Evolutionary conservation across 1,284 basidiomycete species (phyloP), one percentile per base, ranked within the genome.

Genomic region (Ceratobasidium sp.): DNA sequence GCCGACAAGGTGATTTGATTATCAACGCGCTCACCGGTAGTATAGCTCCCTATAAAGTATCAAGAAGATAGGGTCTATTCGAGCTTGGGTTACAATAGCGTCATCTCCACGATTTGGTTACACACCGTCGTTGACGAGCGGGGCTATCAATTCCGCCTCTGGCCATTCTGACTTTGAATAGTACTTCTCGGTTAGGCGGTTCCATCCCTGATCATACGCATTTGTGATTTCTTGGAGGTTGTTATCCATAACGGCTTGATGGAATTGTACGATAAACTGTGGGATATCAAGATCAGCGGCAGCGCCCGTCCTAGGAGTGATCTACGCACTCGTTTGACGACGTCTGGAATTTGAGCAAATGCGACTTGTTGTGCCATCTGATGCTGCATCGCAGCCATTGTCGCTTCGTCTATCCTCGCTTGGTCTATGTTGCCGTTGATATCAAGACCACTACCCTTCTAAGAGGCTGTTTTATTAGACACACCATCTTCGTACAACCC

Each of bases 121-220:
- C 86, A 73, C 68, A 92, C 91, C 92, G 78, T 96, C 93, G 76
- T 94, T 90, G 69, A 98, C 96, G 70, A 99, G 83, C 10, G 94
- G 94, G 7, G 94, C 91, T 75, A 98, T 94, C 71, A 94, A 83
- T 81, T 98, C 96, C 17, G 95, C 94, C 78, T 98, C 95, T 4
- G 96, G 96, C 96, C 96, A 98, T 79, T 99, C 96, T 13, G 89
- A 89, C 78, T 92, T 93, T 12, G 93, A 80, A 78, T 97, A 98
- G 83, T 92, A 96, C 81, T 96, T 95, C 82, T 97, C 92, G 0
- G 96, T 97, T 76, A 96, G 86, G 72, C 93, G 90, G 80, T 95
- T 98, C 96, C 96, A 98, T 29, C 94, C 95, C 71, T 90, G 92
- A 81, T 97, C 95, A 77, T 98, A 98, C 71, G 94, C 93, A 43